These are phyloP conservation scores for Taphrina wiesneri DNA, from an alignment of 1,139 yeast genomes.

Conservation along the genomic window DNA sequence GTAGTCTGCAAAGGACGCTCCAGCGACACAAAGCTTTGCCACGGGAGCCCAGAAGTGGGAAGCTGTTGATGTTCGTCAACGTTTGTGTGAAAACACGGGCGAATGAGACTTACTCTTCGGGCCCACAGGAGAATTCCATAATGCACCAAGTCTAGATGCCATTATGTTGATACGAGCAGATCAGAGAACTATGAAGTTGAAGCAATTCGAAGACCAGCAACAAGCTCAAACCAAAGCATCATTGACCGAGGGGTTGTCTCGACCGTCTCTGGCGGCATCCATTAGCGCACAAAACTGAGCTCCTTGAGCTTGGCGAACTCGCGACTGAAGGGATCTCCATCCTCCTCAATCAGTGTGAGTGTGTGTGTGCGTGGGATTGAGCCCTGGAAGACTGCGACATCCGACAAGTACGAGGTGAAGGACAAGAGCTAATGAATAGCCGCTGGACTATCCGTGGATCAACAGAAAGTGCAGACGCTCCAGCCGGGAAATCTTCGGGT, in stretches of 20 bases:
- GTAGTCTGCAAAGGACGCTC: slow-evolving; percentile 36
- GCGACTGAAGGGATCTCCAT: neutral
- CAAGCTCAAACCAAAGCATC: neutral
- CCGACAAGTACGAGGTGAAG: too few species aligned
- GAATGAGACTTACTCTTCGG: slow-evolving; percentile 11
- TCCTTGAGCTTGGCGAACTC: neutral
- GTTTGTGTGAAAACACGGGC: neutral
- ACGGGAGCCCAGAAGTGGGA: slow-evolving; percentile 23
- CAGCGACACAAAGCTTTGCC: slow-evolving; percentile 28
- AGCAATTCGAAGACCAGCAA: neutral
- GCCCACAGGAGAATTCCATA: slow-evolving; percentile 31
- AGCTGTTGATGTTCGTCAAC: neutral
- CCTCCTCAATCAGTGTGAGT: neutral
- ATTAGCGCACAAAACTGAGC: neutral
- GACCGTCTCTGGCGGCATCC: slow-evolving; percentile 5
- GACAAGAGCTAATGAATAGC: neutral
- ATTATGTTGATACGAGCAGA: neutral
- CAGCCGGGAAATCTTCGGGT: neutral
- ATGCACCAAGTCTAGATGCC: slow-evolving; percentile 14
- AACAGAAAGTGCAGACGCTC: neutral
- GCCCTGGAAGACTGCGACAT: too few species aligned
- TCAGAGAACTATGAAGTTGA: neutral
- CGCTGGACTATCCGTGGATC: neutral
- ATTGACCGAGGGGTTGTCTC: neutral
- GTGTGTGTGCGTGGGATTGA: neutral